Conservation (phyloP, 257 asterid genomes). For the Haberlea rhodopensis region DNA sequence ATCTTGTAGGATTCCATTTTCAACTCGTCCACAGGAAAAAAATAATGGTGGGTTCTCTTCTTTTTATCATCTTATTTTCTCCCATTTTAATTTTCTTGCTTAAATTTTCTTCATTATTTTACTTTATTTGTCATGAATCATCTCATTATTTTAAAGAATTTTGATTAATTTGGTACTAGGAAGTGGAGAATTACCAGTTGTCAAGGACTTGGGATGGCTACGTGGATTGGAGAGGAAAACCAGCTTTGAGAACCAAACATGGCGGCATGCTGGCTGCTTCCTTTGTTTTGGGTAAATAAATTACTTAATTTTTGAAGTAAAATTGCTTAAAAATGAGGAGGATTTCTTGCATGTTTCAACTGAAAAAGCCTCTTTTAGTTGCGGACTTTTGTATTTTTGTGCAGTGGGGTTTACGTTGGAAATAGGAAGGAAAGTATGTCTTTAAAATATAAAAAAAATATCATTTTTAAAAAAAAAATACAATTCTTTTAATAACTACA, state of each 20-base stretch:
- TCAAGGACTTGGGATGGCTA: conserved; percentile 67
- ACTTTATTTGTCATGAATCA: neutral
- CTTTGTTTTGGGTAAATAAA: conserved; percentile 66
- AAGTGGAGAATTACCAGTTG: conserved; percentile 47
- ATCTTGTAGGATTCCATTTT: neutral
- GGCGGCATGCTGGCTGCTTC: conserved; percentile 92
- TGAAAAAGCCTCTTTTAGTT: neutral
- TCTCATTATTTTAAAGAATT: neutral
- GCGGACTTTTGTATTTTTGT: too few relatives aligned
- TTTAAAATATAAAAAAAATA: too few relatives aligned
- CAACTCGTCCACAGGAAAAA: neutral
- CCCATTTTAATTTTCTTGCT: neutral
- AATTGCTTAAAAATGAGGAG: neutral
- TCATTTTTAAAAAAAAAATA: too few relatives aligned
- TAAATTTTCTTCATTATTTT: neutral
- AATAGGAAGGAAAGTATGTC: too few relatives aligned
- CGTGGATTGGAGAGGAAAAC: conserved; percentile 72
- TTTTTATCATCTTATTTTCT: neutral
- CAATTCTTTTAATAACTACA: neutral
- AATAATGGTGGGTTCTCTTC: conserved; percentile 25
- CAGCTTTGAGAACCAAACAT: conserved; percentile 57
- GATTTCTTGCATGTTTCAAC: neutral
- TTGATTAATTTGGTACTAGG: conserved; percentile 35
- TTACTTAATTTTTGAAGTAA: neutral
- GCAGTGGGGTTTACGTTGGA: neutral